These are phyloP conservation scores for Nothophytophthora sp. DNA, from an alignment of 352 stramenopile species.

Conservation along the genomic window DNA sequence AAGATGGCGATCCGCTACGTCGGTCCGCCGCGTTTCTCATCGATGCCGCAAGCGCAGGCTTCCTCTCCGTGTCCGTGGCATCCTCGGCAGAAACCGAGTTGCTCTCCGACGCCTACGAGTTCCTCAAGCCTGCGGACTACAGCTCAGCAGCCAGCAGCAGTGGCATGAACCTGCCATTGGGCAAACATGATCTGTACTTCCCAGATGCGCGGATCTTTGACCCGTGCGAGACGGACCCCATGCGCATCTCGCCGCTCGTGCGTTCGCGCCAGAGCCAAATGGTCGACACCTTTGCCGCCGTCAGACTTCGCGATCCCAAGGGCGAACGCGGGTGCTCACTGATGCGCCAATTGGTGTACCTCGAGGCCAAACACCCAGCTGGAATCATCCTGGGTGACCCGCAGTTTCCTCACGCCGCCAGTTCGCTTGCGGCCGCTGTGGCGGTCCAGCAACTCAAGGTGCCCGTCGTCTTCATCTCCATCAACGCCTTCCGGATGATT, in stretches of 20 bases:
- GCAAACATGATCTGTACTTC: conserved; percentile 42
- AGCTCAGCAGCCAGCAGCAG: conserved; percentile 10
- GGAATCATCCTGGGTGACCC: conserved; percentile 54
- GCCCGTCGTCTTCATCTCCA: conserved; percentile 55
- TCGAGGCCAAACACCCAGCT: conserved; percentile 28
- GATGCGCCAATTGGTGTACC: conserved; percentile 44
- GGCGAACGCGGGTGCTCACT: conserved; percentile 34
- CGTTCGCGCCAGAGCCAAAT: conserved; percentile 15
- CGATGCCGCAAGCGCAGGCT: conserved; percentile 45
- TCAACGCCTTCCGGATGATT: conserved; percentile 29
- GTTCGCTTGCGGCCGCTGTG: conserved; percentile 13
- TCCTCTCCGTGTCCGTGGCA: conserved; percentile 54
- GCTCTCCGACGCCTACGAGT: conserved; percentile 41
- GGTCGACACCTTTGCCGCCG: conserved; percentile 27
- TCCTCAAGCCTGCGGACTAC: conserved; percentile 32
- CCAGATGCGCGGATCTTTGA: conserved; percentile 26
- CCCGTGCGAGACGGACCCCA: conserved; percentile 33
- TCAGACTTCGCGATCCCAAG: conserved; percentile 19
- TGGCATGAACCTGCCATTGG: conserved; percentile 36
- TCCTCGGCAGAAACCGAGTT: conserved; percentile 33
- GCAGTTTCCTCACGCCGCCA: conserved; percentile 19
- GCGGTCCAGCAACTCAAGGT: conserved; percentile 29
- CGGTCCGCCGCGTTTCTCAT: conserved; percentile 42
- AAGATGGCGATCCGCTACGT: conserved; percentile 33
- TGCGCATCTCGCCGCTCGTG: conserved; percentile 16